Conservation (phyloP, 2,329 filamentous ascomycete species). For the Aspergillus latus region DNA sequence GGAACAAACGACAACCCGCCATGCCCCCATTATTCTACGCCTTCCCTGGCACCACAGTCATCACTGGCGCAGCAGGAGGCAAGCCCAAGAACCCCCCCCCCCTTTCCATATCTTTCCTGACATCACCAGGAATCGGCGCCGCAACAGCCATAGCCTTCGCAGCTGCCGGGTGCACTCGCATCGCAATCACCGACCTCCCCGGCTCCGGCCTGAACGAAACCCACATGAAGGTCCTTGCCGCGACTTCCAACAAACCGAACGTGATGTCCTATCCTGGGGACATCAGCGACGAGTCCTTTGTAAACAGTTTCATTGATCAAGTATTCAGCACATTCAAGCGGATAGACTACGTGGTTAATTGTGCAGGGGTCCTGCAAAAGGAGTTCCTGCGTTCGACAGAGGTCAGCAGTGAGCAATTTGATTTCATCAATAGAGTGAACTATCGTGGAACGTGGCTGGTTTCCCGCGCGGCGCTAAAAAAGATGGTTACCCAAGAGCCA, state of each 20-base stretch:
- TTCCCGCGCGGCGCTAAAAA: conserved; percentile 45
- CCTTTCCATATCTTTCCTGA: background rate
- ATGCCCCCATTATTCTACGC: background rate
- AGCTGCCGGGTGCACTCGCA: conserved; percentile 48
- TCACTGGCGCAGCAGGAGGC: conserved; percentile 1
- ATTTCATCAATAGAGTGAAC: conserved; percentile 56
- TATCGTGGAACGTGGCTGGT: conserved; percentile 54
- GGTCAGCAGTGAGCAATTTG: conserved; percentile 51
- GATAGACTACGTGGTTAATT: conserved; percentile 59
- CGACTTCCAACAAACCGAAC: conserved; percentile 32
- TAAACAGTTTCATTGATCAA: conserved; percentile 34
- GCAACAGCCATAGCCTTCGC: conserved; percentile 55
- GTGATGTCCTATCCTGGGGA: conserved; percentile 46
- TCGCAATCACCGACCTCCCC: conserved; percentile 58
- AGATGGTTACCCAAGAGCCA: conserved; percentile 50
- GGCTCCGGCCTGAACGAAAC: conserved; percentile 24
- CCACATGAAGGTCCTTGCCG: conserved; percentile 27
- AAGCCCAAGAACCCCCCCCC: background rate
- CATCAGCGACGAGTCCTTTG: conserved; percentile 50
- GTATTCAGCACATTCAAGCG: conserved; percentile 44
- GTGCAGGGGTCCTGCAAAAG: conserved; percentile 50
- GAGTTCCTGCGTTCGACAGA: conserved; percentile 48
- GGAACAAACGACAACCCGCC: background rate
- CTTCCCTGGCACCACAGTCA: background rate
- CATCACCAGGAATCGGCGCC: conserved; percentile 54